A percentile compares a stretch with the other conserved stretches of the same genome.
Evolutionary conservation across 352 stramenopile species (phyloP).

Genomic region (Nothophytophthora sp.): DNA sequence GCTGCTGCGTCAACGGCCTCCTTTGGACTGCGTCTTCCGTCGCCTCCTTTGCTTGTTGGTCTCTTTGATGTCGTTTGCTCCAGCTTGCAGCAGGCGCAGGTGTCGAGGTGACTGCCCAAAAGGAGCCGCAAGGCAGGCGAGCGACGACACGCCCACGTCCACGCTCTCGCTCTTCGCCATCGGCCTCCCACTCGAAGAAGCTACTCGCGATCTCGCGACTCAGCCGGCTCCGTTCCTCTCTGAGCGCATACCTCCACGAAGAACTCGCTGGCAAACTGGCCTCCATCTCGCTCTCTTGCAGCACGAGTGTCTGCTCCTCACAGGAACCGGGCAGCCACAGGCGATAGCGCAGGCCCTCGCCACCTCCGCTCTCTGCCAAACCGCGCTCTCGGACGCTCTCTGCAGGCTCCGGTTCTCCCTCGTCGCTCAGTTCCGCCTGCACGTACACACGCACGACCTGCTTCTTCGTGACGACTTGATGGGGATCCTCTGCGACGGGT

Average conservation of each 20-base stretch:
- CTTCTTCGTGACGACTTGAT: constrained; percentile 42
- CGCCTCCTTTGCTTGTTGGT: too few relatives aligned
- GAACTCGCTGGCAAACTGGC: constrained; percentile 33
- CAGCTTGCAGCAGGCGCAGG: background rate
- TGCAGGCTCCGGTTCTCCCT: background rate
- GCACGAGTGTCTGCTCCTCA: constrained; percentile 43
- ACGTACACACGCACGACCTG: constrained; percentile 48
- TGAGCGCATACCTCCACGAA: constrained; percentile 37
- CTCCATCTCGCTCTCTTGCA: constrained; percentile 58
- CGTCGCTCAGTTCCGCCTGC: constrained; percentile 49
- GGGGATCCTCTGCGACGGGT: constrained; percentile 28
- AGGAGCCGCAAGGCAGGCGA: constrained; percentile 30
- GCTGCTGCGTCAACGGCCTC: too few relatives aligned
- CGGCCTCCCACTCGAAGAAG: constrained; percentile 42
- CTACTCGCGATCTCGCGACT: constrained; percentile 27
- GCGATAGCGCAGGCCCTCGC: constrained; percentile 31
- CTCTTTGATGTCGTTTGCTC: background rate
- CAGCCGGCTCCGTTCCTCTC: constrained; percentile 8
- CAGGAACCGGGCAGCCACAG: constrained; percentile 54
- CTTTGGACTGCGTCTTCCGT: too few relatives aligned
- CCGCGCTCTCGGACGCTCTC: background rate
- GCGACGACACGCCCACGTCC: constrained; percentile 26
- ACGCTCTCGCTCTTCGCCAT: background rate
- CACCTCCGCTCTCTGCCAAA: background rate
- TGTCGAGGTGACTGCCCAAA: constrained; percentile 17